Base-by-base conservation (phyloP, 1,284 basidiomycete species). In the Ustilago cynodontis region DNA sequence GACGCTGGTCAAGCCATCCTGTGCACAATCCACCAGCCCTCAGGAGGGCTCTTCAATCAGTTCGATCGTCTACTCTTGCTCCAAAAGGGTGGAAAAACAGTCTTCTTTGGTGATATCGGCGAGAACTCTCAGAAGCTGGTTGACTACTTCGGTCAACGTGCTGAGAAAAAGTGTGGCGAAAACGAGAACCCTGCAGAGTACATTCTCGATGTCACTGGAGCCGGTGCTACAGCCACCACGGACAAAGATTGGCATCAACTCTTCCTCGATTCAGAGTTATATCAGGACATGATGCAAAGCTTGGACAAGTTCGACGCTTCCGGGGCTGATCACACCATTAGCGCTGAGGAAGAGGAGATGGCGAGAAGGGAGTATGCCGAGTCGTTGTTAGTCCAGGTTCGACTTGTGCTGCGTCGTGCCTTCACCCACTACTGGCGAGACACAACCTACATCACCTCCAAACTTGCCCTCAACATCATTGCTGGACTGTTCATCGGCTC, bases 71-170 rank as follows among this genome's bases (percentile, higher is more conserved):
- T 83, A 24, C 61, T 82, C 8, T 65, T 83, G 20, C 69, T 83
- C 31, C 71, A 83, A 54, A 78, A 78, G 55, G 81, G 81, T 14
- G 77, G 80, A 16, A 72, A 80, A 61, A 77, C 75, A n/a, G 77
- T 70, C 24, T 82, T 76, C 72, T 93, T 93, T 77, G 93, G 92
- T 24, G 90, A 93, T 63, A 86, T 93, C 18, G 93, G 93, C 3
- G 71, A 87, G 22, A 88, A 90, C 72, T 88, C 90, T 2, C 86
- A 85, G 31, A 89, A 88, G 0, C 83, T 93, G 45, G 89, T 92
- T 72, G 79, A 88, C 20, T 94, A 93, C 86, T 94, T 94, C 77
- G 90, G 93, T 80, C 81, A 81, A 29, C 89, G 90, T 29, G 91
- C 91, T 24, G 90, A 89, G 88, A 77, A 91, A 33, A 35, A 51